Percentiles rank a stretch among this genome's conserved stretches.
Conservation (phyloP, 331 rosid genomes). For the Cydonia oblonga region DNA sequence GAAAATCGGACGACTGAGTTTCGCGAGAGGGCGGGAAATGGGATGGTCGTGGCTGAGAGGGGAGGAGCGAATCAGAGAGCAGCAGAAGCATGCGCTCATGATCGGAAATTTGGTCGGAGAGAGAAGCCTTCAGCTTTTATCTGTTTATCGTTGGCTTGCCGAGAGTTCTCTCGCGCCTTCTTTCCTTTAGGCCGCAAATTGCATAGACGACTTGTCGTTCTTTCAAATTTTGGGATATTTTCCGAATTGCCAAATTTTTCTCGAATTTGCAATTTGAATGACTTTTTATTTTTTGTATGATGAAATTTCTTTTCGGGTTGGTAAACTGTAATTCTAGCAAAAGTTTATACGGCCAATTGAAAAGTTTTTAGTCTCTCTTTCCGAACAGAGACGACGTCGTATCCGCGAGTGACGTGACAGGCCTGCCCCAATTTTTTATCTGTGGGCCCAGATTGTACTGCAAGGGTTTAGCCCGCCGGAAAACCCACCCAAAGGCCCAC, state of each 20-base stretch:
- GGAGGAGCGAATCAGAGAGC: slow-evolving; percentile 24
- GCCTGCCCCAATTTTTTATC: too few relatives aligned
- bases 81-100: slow-evolving; percentile 32
- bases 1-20: slow-evolving; percentile 13
- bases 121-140: neutral
- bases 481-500: neutral
- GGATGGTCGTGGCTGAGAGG: slow-evolving; percentile 20
- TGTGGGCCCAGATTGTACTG: neutral
- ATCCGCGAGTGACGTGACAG: neutral
- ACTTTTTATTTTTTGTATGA: too few relatives aligned
- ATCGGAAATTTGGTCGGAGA: neutral
- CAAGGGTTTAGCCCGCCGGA: neutral
- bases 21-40: slow-evolving; percentile 5
- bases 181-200: neutral
- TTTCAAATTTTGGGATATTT: neutral
- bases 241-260: too few relatives aligned
- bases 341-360: too few relatives aligned
- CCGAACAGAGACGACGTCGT: neutral
- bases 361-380: neutral
- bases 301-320: too few relatives aligned
- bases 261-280: too few relatives aligned
- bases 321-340: too few relatives aligned
- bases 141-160: neutral
- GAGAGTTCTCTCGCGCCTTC: neutral
- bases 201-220: neutral